These are phyloP conservation scores for Dalbergia oliveri DNA, from an alignment of 306 rosid species.

Conservation along the genomic window DNA sequence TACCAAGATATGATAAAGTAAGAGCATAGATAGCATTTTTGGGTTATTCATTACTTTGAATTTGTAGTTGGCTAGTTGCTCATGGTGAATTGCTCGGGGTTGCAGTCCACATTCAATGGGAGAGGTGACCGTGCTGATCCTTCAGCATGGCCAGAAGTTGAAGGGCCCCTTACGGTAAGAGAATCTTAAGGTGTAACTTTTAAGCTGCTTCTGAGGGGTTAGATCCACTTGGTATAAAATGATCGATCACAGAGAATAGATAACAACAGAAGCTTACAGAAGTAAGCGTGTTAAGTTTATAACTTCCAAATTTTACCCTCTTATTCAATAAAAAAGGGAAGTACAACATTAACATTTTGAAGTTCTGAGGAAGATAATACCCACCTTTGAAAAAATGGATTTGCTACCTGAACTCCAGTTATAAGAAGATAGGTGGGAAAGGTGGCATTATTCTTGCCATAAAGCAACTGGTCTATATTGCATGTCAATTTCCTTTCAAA, in stretches of 20 bases:
- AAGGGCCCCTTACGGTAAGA: conserved; percentile 86
- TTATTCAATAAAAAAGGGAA: background rate
- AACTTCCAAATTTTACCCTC: background rate
- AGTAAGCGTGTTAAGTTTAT: background rate
- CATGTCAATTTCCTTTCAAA: conserved; percentile 22
- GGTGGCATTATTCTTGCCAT: background rate
- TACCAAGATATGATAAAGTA: conserved; percentile 94
- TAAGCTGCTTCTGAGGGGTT: conserved; percentile 9
- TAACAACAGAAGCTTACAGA: background rate
- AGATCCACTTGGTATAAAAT: background rate
- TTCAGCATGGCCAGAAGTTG: conserved; percentile 86
- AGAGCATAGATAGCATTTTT: conserved; percentile 39
- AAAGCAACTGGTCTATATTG: background rate
- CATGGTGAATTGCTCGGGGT: conserved; percentile 29
- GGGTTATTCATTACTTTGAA: background rate
- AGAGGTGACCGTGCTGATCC: conserved; percentile 93
- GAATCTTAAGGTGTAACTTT: conserved; percentile 35
- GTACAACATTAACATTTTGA: background rate
- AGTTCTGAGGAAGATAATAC: conserved; percentile 21
- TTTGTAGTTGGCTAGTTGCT: conserved; percentile 33
- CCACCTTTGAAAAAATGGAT: conserved; percentile 2
- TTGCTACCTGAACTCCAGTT: background rate
- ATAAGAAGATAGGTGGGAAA: background rate
- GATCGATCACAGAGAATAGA: background rate
- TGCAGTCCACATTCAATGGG: conserved; percentile 87